Percentiles rank a stretch among this genome's conserved stretches.
These are phyloP conservation scores for Boletus eberwhitei DNA, from an alignment of 768 basidiomycete species.

Conservation along the genomic window DNA sequence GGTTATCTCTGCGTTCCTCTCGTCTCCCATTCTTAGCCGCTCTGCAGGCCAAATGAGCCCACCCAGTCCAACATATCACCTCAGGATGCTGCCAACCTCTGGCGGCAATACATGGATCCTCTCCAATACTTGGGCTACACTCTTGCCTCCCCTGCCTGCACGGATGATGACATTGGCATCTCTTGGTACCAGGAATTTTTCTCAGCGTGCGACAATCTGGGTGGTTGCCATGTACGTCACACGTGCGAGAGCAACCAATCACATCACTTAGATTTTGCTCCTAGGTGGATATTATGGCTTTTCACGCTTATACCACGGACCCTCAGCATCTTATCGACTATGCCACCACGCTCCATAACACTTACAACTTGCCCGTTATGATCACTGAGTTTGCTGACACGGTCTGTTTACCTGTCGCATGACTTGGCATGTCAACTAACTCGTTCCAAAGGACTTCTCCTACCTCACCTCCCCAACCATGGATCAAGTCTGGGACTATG, in stretches of 20 bases:
- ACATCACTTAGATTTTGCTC: not conserved
- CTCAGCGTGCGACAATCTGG: too few species aligned
- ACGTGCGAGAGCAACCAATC: not conserved
- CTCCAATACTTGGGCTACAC: slow-evolving; percentile 53
- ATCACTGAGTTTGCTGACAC: slow-evolving; percentile 73
- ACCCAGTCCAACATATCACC: slow-evolving; percentile 63
- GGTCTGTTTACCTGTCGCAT: slow-evolving; percentile 31
- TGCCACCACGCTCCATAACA: slow-evolving; percentile 43
- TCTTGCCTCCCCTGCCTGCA: slow-evolving; percentile 65
- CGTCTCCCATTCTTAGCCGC: slow-evolving; percentile 1
- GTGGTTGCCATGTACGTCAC: slow-evolving; percentile 22
- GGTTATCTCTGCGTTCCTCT: slow-evolving; percentile 17
- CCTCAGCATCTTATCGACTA: slow-evolving; percentile 49
- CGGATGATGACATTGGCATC: slow-evolving; percentile 55
- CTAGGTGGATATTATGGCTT: slow-evolving; percentile 53
- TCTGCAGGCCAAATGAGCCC: slow-evolving; percentile 59
- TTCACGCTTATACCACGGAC: slow-evolving; percentile 69
- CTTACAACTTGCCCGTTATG: slow-evolving; percentile 43
- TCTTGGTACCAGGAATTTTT: slow-evolving; percentile 63
- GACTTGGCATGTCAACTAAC: not conserved
- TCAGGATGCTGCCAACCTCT: slow-evolving; percentile 46
- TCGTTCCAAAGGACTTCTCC: slow-evolving; percentile 47
- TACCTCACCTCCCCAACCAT: slow-evolving; percentile 37
- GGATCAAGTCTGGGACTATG: slow-evolving; percentile 44
- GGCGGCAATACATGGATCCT: slow-evolving; percentile 60